phyloP scores from a whole-genome alignment of 1,284 basidiomycete genomes.

The Xerocomus amazonicus region DNA sequence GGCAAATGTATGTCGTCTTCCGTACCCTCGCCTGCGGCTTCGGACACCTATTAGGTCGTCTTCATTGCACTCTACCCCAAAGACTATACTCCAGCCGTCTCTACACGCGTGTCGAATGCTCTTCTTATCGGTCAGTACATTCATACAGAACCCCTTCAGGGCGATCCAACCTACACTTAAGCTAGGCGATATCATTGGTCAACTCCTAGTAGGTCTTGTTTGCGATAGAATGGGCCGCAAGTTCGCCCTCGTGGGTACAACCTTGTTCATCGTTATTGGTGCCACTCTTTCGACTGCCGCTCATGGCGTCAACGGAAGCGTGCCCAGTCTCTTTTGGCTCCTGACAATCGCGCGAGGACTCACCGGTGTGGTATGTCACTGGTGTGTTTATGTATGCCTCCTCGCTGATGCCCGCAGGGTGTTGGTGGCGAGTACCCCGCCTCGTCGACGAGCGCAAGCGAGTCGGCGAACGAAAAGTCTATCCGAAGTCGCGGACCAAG shows the following conservation, averaged over 20 bases:
- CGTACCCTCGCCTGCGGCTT: neutral
- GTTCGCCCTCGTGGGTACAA: conserved; percentile 67
- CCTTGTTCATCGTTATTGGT: conserved; percentile 67
- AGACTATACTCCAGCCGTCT: conserved; percentile 56
- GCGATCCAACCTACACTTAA: conserved; percentile 8
- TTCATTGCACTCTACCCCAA: conserved; percentile 60
- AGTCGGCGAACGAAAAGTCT: conserved; percentile 72
- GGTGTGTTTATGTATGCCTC: too few species aligned
- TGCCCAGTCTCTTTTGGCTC: conserved; percentile 72
- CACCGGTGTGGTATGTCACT: conserved; percentile 57
- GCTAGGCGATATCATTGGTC: conserved; percentile 65
- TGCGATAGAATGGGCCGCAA: conserved; percentile 74
- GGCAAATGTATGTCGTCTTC: conserved; percentile 44
- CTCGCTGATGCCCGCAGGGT: too few species aligned
- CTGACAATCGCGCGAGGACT: conserved; percentile 70
- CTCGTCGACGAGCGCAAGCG: conserved; percentile 61
- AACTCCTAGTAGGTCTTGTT: conserved; percentile 61
- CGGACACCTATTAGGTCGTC: conserved; percentile 42
- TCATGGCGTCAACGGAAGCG: conserved; percentile 56
- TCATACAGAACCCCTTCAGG: conserved; percentile 10
- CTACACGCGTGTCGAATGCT: conserved; percentile 72
- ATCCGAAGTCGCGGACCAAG: conserved; percentile 59
- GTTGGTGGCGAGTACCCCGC: conserved; percentile 52
- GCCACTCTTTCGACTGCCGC: conserved; percentile 71
- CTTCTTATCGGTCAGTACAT: conserved; percentile 59